Evolutionary conservation across 2,329 filamentous ascomycete species (phyloP), one percentile per base, ranked within the genome.

Genomic region (Juglanconis sp.): DNA sequence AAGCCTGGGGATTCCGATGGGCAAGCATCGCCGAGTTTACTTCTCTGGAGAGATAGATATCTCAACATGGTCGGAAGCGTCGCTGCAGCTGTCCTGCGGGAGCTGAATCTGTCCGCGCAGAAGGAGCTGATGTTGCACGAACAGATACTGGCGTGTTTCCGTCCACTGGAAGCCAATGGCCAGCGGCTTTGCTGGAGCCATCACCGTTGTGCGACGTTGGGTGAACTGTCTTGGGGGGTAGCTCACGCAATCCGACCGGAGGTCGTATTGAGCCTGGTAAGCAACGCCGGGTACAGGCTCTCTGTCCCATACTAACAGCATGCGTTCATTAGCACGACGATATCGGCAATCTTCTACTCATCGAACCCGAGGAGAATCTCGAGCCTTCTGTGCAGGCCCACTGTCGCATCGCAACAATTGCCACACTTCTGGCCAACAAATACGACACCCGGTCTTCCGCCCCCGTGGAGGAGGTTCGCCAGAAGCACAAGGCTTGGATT

Each of bases 351-450:
- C 52, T 63, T 36, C 58, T 63, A 5, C 13, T 56, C 1, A 34
- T 42, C 2, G 53, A 57, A 11, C 15, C 32, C 10, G 48, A 17
- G 2, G 31, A 24, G 34, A 13, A 56, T 42, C 11, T 42, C 44
- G 48, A 35, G 40, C 10, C 35, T 34, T 38, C 31, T 6, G 5
- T 3, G 31, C n/a, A 44, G 47, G 13, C 11, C 30, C 38, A 34
- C 42, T 34, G 47, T 46, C 42, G 55, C 30, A 42, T 53, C 10
- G 40, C 54, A 60, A 24, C 34, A 53, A 47, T 63, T 31, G 54
- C 54, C 15, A 61, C 54, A 10, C 47, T 58, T 17, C 58, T 63
- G 15, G 58, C 61, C 32, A 63, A 63, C 51, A 63, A 63, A 13
- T 61, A 58, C 42, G 48, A 63, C 9, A 32, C 30, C n/a, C 54